phyloP scores from a whole-genome alignment of 2,329 filamentous ascomycete species.

The Fusarium abutilonis region DNA sequence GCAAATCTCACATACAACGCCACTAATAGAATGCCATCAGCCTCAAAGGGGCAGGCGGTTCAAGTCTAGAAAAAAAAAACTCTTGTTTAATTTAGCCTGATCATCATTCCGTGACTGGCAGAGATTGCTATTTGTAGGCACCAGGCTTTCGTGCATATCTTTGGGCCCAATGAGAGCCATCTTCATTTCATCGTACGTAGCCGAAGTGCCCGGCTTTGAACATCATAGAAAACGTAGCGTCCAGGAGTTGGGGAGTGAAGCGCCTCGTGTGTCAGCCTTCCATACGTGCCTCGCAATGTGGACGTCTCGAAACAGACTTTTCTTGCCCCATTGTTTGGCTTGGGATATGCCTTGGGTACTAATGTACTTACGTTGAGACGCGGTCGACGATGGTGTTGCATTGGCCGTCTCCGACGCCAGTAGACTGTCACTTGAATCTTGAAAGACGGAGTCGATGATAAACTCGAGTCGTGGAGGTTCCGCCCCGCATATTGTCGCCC shows the following conservation, averaged over 20 bases:
- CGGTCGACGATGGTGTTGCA: slow-evolving; percentile 23
- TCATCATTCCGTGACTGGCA: slow-evolving; percentile 19
- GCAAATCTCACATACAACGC: slow-evolving; percentile 11
- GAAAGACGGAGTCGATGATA: slow-evolving; percentile 36
- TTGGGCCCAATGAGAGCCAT: slow-evolving; percentile 14
- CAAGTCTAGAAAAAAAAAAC: slow-evolving; percentile 14
- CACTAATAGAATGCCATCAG: slow-evolving; percentile 28
- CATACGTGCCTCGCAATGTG: slow-evolving; percentile 7
- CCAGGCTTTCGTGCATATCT: slow-evolving; percentile 32
- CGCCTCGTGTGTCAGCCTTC: slow-evolving; percentile 36
- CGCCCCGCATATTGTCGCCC: slow-evolving; percentile 1
- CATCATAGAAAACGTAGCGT: slow-evolving; percentile 13
- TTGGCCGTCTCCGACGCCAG: slow-evolving; percentile 24
- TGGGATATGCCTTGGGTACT: neutral
- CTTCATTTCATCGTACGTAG: slow-evolving; percentile 4
- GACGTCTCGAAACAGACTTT: slow-evolving; percentile 17
- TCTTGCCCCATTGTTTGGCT: neutral
- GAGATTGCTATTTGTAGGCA: slow-evolving; percentile 18
- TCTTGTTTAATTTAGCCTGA: slow-evolving; percentile 30
- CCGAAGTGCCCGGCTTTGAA: slow-evolving; percentile 18
- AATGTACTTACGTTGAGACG: slow-evolving; percentile 1
- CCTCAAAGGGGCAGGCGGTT: slow-evolving; percentile 38
- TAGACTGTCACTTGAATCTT: slow-evolving; percentile 18
- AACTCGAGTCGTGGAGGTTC: slow-evolving; percentile 30
- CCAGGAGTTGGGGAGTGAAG: slow-evolving; percentile 14